Evolutionary conservation across 345 rosid genomes (phyloP), one percentile per base, ranked within the genome.

Genomic region (Rubroshorea leprosula): DNA sequence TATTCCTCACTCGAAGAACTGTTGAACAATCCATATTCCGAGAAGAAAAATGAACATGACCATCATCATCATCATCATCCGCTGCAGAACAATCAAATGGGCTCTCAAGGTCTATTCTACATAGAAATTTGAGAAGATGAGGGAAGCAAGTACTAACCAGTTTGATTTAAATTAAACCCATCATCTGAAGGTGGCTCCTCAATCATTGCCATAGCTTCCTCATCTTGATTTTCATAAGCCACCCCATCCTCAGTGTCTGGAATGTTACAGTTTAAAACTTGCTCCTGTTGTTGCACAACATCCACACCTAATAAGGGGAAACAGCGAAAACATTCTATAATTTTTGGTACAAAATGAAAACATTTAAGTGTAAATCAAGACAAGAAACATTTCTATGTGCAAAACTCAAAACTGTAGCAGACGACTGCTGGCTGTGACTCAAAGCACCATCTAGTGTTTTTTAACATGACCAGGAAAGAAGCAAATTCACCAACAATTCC

Each of bases 241-340:
- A 73, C 76, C 44, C 65, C 83, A 67, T 75, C 78, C 62, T 79
- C 83, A 3, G 74, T 66, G 50, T 82, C 91, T 4, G 85, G 75
- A 72, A 72, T 55, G 41, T 68, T 80, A 61, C 74, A 77, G 25
- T 68, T 81, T 52, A 86, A 60, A 27, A 76, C 69, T 68, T 74
- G 84, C 63, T 84, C 91, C 68, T 71, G 84, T 35, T 63, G 61
- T 63, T 70, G 74, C 57, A 58, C 60, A 43, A 69, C 70, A 35
- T 81, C 89, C 27, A 65, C 68, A 7, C 49, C 83, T 72, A 68
- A n/a, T n/a, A n/a, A n/a, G 50, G 3, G 47, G 12, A 35, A 6
- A 35, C 41, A 35, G 12, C n/a, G n/a, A n/a, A 35, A 2, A 35
- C 41, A 3, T 13, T 6, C n/a, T n/a, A n/a, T n/a, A n/a, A n/a